Base-by-base conservation (phyloP, 495 filamentous ascomycete species). In the Coniosporium apollinis region DNA sequence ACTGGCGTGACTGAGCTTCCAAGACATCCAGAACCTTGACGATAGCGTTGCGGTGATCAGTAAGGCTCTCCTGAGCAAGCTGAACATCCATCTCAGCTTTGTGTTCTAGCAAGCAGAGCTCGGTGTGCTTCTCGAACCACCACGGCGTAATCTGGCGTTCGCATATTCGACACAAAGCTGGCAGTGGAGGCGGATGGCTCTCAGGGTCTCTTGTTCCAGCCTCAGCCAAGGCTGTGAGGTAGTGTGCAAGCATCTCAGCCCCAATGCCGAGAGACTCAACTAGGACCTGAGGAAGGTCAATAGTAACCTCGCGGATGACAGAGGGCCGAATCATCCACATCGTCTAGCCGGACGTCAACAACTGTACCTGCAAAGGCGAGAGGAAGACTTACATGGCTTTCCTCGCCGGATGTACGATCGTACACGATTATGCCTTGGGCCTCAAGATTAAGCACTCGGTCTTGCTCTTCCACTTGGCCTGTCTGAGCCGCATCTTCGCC, bases 321-420 rank as follows among this genome's bases (percentile, higher is more conserved):
- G 83, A 85, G n/a, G 84, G 91, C 46, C 86, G 79, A 37, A 97
- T 70, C 83, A 96, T 96, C 89, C 89, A 97, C 89, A 97, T 97
- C 24, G 86, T 92, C 86, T 94, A 47, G 10, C 10, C 14, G 5
- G 20, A n/a, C 6, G 3, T 18, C 8, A 34, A 34, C 31, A 37
- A 25, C 22, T 32, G 2, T 17, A 21, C 19, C n/a, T 14, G 9
- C 13, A 34, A 11, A 13, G 22, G 14, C 21, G 1, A 30, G 30
- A 19, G 11, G 5, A 41, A 21, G 10, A 67, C 84, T 58, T 67
- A 93, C 86, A 64, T 96, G 87, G 47, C 83, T 89, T 43, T 82
- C 76, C 30, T 76, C 79, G 34, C 84, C 82, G 26, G 82, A 78
- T 8, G 80, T 72, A 34, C 82, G 74, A 52, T 94, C 87, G 54